Evolutionary conservation across 1,139 yeast genomes (phyloP).

Genomic region (Saccharomyces pastorianus): DNA sequence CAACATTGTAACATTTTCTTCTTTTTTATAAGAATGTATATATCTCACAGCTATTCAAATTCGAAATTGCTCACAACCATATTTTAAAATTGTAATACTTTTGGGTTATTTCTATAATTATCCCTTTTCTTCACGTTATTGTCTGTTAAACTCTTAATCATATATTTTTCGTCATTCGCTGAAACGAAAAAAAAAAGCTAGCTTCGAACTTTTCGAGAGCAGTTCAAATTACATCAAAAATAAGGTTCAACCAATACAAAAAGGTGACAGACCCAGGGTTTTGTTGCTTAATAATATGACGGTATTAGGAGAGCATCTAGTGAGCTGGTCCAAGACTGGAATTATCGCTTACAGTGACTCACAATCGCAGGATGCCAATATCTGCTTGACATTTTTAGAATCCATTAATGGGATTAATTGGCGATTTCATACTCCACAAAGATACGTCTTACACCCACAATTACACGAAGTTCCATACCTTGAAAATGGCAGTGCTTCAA

Average conservation of each 20-base stretch:
- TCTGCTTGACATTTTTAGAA: conserved; percentile 30
- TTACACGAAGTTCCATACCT: conserved; percentile 19
- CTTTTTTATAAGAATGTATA: neutral
- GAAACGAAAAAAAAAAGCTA: neutral
- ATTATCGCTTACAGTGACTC: conserved; percentile 30
- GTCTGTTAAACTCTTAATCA: neutral
- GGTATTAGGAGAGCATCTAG: neutral
- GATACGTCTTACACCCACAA: conserved; percentile 29
- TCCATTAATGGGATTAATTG: conserved; percentile 33
- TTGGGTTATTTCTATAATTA: neutral
- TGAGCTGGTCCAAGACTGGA: conserved; percentile 31
- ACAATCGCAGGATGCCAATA: conserved; percentile 23
- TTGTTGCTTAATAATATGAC: neutral
- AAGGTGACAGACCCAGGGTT: neutral
- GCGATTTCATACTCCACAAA: conserved; percentile 31
- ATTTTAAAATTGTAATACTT: neutral
- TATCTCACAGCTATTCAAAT: too few relatives aligned
- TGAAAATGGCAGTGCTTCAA: conserved; percentile 2
- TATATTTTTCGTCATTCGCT: neutral
- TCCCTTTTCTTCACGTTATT: neutral
- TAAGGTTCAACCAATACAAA: neutral
- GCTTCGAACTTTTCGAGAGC: neutral
- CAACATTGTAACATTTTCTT: neutral
- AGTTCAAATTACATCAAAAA: neutral
- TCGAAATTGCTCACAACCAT: neutral